Percentiles rank a stretch among this genome's conserved stretches.
Conservation (phyloP, 306 rosid genomes). For the Trifolium fragiferum region DNA sequence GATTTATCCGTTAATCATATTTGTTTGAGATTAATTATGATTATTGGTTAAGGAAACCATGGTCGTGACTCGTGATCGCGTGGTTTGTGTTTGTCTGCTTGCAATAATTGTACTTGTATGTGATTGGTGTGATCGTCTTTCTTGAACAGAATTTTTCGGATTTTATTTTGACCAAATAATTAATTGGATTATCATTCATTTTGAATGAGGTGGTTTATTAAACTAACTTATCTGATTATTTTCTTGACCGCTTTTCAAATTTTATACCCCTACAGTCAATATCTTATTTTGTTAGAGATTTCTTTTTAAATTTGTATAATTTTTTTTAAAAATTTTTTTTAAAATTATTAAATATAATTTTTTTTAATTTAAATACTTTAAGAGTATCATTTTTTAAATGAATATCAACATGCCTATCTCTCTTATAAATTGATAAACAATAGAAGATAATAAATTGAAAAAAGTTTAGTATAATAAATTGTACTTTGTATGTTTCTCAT, state of each 20-base stretch:
- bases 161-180: not conserved
- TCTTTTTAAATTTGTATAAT: too few species aligned
- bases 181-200: not conserved
- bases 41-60: not conserved
- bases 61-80: slow-evolving; percentile 17
- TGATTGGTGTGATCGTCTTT: slow-evolving; percentile 26
- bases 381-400: too few species aligned
- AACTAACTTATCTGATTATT: slow-evolving; percentile 9
- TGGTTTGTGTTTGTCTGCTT: not conserved
- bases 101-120: slow-evolving; percentile 20
- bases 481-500: too few species aligned
- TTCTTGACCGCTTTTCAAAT: not conserved
- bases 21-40: slow-evolving; percentile 9
- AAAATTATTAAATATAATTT: too few species aligned
- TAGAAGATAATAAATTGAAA: too few species aligned
- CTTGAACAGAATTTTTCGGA: not conserved
- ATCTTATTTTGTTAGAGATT: too few species aligned
- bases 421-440: too few species aligned
- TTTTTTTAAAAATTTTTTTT: too few species aligned
- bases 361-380: too few species aligned
- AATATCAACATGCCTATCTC: too few species aligned
- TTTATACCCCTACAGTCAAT: too few species aligned
- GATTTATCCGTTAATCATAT: not conserved
- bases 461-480: too few species aligned
- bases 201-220: not conserved